phyloP scores from a whole-genome alignment of 1,284 basidiomycete species.

The Vanrija humicola region DNA sequence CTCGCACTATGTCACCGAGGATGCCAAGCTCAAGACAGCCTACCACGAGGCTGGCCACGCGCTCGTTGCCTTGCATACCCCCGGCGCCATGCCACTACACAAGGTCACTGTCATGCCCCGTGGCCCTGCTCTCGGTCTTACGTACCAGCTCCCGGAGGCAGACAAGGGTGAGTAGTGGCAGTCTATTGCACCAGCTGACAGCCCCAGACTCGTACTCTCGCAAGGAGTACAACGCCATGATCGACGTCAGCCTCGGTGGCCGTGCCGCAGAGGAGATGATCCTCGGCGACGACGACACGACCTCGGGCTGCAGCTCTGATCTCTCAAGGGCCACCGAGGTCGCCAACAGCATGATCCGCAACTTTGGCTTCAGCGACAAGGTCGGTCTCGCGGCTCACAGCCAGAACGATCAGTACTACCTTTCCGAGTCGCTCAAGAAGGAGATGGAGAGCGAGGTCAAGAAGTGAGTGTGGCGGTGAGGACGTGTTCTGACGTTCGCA shows the following conservation, averaged over 20 bases:
- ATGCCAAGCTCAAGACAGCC: slow-evolving; percentile 80
- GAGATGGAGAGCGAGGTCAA: slow-evolving; percentile 79
- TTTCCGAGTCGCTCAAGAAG: slow-evolving; percentile 70
- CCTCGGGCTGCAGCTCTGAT: slow-evolving; percentile 86
- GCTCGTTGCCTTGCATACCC: slow-evolving; percentile 81
- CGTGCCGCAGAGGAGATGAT: slow-evolving; percentile 89
- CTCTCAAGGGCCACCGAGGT: slow-evolving; percentile 71
- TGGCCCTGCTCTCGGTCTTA: slow-evolving; percentile 85
- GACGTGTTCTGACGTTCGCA: slow-evolving; percentile 35
- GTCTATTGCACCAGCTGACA: slow-evolving; percentile 1
- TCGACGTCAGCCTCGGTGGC: slow-evolving; percentile 89
- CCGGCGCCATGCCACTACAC: slow-evolving; percentile 89
- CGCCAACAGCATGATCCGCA: slow-evolving; percentile 77
- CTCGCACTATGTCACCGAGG: slow-evolving; percentile 78
- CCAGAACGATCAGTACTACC: slow-evolving; percentile 63
- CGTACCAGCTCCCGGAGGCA: slow-evolving; percentile 77
- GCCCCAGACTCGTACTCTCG: slow-evolving; percentile 43
- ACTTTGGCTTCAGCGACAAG: slow-evolving; percentile 77
- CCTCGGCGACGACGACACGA: slow-evolving; percentile 80
- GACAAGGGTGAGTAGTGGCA: slow-evolving; percentile 53
- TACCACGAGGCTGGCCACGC: slow-evolving; percentile 97
- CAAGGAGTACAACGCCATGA: slow-evolving; percentile 51
- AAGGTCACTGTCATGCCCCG: slow-evolving; percentile 94
- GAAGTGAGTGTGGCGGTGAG: slow-evolving; percentile 55
- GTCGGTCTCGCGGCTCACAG: slow-evolving; percentile 74